Evolutionary conservation across 2,329 filamentous ascomycete species (phyloP).

Genomic region (Verticillium alfalfae): DNA sequence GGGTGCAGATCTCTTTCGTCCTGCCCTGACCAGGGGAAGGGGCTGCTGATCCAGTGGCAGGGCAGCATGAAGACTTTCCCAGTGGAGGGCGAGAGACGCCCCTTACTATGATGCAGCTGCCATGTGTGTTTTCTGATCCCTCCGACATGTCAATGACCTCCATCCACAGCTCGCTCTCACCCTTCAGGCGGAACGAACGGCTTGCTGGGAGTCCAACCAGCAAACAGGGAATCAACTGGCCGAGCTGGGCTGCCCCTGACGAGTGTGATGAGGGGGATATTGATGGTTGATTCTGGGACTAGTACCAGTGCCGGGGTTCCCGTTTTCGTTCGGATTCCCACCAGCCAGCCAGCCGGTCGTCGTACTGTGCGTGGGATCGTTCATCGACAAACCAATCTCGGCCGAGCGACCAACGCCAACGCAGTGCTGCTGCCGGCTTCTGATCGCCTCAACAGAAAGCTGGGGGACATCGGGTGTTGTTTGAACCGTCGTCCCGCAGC

Average conservation of each 20-base stretch:
- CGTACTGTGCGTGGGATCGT: neutral
- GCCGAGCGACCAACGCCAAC: neutral
- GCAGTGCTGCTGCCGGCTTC: neutral
- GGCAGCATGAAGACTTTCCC: neutral
- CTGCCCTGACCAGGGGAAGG: neutral
- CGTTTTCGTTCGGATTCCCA: neutral
- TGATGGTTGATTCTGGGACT: neutral
- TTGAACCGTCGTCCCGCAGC: neutral
- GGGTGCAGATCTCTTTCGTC: neutral
- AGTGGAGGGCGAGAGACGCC: neutral
- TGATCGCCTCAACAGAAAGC: neutral
- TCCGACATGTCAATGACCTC: neutral
- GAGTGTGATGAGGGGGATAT: neutral
- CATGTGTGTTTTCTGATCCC: neutral
- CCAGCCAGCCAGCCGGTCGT: neutral
- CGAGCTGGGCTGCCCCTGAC: too few relatives aligned
- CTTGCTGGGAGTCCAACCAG: neutral
- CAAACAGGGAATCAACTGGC: neutral
- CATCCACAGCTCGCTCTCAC: neutral
- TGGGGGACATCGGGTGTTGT: neutral
- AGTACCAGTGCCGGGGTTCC: neutral
- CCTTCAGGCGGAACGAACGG: neutral
- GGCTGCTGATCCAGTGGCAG: neutral
- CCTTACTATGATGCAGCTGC: neutral
- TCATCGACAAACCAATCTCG: conserved; percentile 2